Base-by-base conservation (phyloP, 768 basidiomycete genomes). In the Mycena vulgaris region DNA sequence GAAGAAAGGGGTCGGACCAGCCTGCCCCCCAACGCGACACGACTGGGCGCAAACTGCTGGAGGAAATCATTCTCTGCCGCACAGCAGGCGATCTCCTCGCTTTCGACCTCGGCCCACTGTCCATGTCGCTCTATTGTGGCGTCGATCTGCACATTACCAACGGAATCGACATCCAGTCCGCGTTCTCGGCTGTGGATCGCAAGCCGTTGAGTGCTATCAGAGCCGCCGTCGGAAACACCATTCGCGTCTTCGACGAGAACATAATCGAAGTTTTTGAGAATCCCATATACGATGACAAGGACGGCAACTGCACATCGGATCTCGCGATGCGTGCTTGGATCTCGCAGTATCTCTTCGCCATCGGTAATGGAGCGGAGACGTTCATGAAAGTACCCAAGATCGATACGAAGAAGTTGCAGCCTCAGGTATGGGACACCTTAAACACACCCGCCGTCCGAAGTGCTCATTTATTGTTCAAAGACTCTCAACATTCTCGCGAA, bases 111-210 rank as follows among this genome's bases (percentile, higher is more conserved):
- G 87, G 75, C 1, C 84, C 83, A 0, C 76, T 91, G 19, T 81
- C 86, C 0, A 82, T 90, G 76, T 82, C 85, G 0, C 80, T 92
- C 7, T 86, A 83, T 72, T 72, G 68, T 39, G 83, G 87, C 42
- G 77, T 84, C 48, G 74, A 76, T 2, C 71, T 91, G 27, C 83
- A 83, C 42, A 72, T 92, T 48, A 75, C 78, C 9, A 83, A 85
- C 33, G 89, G 83, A n/a, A 76, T 91, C 42, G 89, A 92, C 73
- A 84, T 92, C 25, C 89, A 91, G 71, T 87, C 87, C 5, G 85
- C 82, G 3, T 86, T 86, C 72, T 79, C 82, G 9, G 80, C 80
- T 11, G 68, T 76, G 8, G 76, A 80, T 55, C 83, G 87, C 33
- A 80, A 81, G 40, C 86, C 88, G 7, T 60, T 85, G 9, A 78